Evolutionary conservation across 345 rosid genomes (phyloP).

Genomic region (Gossypium stocksii): DNA sequence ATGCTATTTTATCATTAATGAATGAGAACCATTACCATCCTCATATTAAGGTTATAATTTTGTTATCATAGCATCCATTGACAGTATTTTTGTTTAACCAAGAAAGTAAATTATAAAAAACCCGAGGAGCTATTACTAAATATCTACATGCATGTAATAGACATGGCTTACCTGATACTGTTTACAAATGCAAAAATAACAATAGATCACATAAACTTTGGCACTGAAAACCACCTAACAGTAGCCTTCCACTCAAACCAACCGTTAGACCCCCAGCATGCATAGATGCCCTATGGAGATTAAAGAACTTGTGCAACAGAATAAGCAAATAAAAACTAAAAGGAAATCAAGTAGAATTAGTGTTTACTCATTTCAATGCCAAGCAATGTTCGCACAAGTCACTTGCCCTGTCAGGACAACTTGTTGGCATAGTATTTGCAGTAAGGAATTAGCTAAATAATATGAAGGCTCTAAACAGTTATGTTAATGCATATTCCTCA

Average conservation of each 20-base stretch:
- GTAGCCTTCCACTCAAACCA: neutral
- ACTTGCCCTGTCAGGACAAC: conserved; percentile 3
- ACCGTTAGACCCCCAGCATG: neutral
- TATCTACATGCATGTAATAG: neutral
- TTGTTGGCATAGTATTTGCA: neutral
- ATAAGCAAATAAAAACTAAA: neutral
- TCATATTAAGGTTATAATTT: neutral
- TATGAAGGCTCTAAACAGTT: neutral
- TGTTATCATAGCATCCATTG: neutral
- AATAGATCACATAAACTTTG: conserved; percentile 7
- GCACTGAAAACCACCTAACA: conserved; percentile 4
- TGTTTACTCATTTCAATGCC: conserved; percentile 5
- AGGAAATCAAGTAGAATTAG: neutral
- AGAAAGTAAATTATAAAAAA: neutral
- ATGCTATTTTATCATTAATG: neutral
- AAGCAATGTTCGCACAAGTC: conserved; percentile 8
- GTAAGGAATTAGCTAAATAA: conserved; percentile 5
- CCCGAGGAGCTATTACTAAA: neutral
- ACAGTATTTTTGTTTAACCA: neutral
- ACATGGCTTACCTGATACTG: neutral
- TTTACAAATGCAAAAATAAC: neutral
- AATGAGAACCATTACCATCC: neutral
- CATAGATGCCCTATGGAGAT: neutral
- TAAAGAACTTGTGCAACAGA: neutral
- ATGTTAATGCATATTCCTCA: neutral